Evolutionary conservation across 768 basidiomycete species (phyloP).

Genomic region (Lactifluus hygrophoroides): DNA sequence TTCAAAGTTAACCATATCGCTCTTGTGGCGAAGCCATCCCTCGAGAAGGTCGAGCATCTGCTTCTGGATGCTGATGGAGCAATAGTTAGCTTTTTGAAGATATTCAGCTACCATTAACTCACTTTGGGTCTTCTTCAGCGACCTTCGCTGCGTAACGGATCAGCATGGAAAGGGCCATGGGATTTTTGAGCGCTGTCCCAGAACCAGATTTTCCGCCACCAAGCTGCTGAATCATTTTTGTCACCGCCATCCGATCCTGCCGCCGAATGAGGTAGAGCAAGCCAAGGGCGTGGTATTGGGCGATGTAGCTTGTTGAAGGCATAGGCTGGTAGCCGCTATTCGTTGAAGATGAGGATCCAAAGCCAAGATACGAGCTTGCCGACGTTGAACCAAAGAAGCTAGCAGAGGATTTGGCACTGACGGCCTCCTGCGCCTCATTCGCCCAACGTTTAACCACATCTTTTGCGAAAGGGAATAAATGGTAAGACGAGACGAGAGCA

Average conservation of each 20-base stretch:
- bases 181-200: constrained; percentile 81
- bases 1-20: constrained; percentile 99
- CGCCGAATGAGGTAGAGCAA: constrained; percentile 90
- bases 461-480: constrained; percentile 87
- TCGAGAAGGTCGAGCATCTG: constrained; percentile 93
- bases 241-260: constrained; percentile 97
- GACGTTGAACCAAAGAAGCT: constrained; percentile 48
- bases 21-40: constrained; percentile 94
- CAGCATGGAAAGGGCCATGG: constrained; percentile 97
- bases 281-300: constrained; percentile 95
- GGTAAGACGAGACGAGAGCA: constrained; percentile 94
- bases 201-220: constrained; percentile 81
- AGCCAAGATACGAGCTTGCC: constrained; percentile 62
- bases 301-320: constrained; percentile 83
- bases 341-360: constrained; percentile 41
- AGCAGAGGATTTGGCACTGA: constrained; percentile 74
- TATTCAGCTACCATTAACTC: constrained; percentile 27
- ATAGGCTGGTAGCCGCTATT: constrained; percentile 66
- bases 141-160: constrained; percentile 98
- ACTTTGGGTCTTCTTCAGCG: constrained; percentile 99
- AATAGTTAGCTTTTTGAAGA: constrained; percentile 1
- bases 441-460: constrained; percentile 98
- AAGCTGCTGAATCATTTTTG: constrained; percentile 98
- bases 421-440: constrained; percentile 97
- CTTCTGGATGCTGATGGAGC: constrained; percentile 59